A percentile compares a stretch with the other conserved stretches of the same genome.
phyloP scores from a whole-genome alignment of 495 filamentous ascomycete species.

The Lasiosphaeria ovina region DNA sequence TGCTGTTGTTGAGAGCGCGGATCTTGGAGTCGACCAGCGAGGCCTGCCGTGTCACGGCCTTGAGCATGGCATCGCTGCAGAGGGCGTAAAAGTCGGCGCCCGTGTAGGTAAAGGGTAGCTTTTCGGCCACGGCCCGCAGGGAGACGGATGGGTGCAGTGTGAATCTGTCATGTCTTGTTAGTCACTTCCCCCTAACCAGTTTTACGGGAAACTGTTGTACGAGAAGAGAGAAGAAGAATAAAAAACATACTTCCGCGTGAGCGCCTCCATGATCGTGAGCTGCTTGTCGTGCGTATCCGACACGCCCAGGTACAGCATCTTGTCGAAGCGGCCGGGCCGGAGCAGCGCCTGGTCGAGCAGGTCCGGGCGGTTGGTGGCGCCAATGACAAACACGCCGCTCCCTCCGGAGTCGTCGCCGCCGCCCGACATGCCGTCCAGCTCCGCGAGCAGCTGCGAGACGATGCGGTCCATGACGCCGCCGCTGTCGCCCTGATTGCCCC shows the following conservation, averaged over 20 bases:
- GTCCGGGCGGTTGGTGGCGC: slow-evolving; percentile 93
- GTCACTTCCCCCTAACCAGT: neutral
- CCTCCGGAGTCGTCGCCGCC: slow-evolving; percentile 71
- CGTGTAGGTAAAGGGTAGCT: slow-evolving; percentile 91
- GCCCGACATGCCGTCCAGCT: slow-evolving; percentile 96
- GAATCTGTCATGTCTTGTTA: slow-evolving; percentile 55
- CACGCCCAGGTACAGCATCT: slow-evolving; percentile 97
- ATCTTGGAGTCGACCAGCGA: slow-evolving; percentile 83
- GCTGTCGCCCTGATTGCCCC: slow-evolving; percentile 96
- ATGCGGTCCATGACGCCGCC: slow-evolving; percentile 99
- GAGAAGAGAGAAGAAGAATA: neutral
- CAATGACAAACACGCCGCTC: slow-evolving; percentile 92
- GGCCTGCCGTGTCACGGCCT: slow-evolving; percentile 91
- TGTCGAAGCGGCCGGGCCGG: slow-evolving; percentile 91
- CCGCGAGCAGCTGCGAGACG: slow-evolving; percentile 90
- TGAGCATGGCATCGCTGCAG: slow-evolving; percentile 97
- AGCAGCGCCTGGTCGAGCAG: slow-evolving; percentile 88
- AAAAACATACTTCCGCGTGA: slow-evolving; percentile 78
- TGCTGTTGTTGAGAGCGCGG: slow-evolving; percentile 49
- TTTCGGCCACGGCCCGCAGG: slow-evolving; percentile 67
- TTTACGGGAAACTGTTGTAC: too few species aligned
- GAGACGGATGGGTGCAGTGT: slow-evolving; percentile 74
- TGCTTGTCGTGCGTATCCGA: slow-evolving; percentile 97
- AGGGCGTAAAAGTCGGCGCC: slow-evolving; percentile 96
- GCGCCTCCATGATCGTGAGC: slow-evolving; percentile 85